phyloP scores from a whole-genome alignment of 75 land plant species.

The Adiantum capillusveneris region DNA sequence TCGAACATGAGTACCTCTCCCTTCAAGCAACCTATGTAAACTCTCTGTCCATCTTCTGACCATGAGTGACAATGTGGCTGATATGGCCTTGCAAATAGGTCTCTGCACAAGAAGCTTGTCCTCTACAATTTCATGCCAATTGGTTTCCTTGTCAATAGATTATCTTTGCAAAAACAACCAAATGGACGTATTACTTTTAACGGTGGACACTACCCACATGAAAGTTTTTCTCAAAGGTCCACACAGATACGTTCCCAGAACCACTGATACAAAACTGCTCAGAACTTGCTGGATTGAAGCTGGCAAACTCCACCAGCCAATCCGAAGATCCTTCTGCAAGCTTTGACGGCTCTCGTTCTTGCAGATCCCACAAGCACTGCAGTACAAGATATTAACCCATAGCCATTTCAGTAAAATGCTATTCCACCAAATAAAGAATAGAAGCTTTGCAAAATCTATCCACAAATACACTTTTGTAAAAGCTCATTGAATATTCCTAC shows the following conservation, averaged over 20 bases:
- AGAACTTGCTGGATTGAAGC: constrained; percentile 12
- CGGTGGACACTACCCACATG: constrained; percentile 6
- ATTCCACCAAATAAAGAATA: not conserved
- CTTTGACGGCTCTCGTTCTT: constrained; percentile 12
- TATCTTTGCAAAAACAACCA: not conserved
- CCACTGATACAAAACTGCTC: constrained; percentile 24
- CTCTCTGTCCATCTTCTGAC: constrained; percentile 13
- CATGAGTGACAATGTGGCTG: constrained; percentile 22
- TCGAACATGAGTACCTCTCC: constrained; percentile 21
- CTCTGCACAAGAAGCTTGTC: constrained; percentile 8
- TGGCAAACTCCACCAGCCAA: constrained; percentile 4
- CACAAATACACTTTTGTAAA: not conserved
- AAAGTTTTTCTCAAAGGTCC: constrained; percentile 19
- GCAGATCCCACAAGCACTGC: constrained; percentile 7
- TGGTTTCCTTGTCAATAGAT: not conserved
- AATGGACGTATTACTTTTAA: not conserved
- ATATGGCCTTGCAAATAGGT: constrained; percentile 1
- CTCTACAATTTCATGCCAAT: constrained; percentile 6
- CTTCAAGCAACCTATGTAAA: constrained; percentile 15
- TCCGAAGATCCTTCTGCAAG: constrained; percentile 14
- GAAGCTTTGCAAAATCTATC: not conserved
- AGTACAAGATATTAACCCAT: no score
- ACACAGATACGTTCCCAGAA: constrained; percentile 14
- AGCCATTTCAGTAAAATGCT: no score
- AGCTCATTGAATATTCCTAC: constrained; percentile 2